Percentiles rank a stretch among this genome's conserved stretches.
Evolutionary conservation across 1,284 basidiomycete species (phyloP).

Genomic region (Sanghuangporus baumii): DNA sequence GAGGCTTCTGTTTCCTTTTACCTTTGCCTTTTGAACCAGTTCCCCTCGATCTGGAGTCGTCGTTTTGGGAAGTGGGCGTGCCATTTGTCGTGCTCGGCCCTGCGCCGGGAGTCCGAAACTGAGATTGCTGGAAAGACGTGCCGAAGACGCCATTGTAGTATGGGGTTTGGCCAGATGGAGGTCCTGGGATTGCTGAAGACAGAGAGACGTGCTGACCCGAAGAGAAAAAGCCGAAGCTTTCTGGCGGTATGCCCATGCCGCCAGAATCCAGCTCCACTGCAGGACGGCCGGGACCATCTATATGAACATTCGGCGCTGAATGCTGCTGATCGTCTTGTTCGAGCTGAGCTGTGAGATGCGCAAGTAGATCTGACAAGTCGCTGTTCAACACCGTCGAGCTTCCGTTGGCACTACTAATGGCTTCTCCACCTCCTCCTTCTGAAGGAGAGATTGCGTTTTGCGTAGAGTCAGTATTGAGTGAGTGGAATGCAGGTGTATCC

Average conservation of each 20-base stretch:
- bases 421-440: not conserved
- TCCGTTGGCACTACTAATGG: not conserved
- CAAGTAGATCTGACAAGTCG: constrained; percentile 13
- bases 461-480: constrained; percentile 51
- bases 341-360: constrained; percentile 15
- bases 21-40: not conserved
- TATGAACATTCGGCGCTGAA: not conserved
- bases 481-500: constrained; percentile 69
- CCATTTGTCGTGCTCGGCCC: not conserved
- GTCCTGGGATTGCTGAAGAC: not conserved
- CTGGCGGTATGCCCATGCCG: not conserved
- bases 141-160: not conserved
- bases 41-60: not conserved
- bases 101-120: not conserved
- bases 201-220: not conserved
- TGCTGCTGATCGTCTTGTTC: constrained; percentile 4
- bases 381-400: not conserved
- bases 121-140: not conserved
- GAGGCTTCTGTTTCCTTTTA: not conserved
- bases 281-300: not conserved
- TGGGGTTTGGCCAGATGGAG: not conserved
- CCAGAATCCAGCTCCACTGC: not conserved
- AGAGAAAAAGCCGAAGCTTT: not conserved
- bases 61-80: not conserved
- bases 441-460: not conserved